These are phyloP conservation scores for Starmerella potacharoeniae DNA, from an alignment of 805 yeast genomes.

Conservation along the genomic window DNA sequence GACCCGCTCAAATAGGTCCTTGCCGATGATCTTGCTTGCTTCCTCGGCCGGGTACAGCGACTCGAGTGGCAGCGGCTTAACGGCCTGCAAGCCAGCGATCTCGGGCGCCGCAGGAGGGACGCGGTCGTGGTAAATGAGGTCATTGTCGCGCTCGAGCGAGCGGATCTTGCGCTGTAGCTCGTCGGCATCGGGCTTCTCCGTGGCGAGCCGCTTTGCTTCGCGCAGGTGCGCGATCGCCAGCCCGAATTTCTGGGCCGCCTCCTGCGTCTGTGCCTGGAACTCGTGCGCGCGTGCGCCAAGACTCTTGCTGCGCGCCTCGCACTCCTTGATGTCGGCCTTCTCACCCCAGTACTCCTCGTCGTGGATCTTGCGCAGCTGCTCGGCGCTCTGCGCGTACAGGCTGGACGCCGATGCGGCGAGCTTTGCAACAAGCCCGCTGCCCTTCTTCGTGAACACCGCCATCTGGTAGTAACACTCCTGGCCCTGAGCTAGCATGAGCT, in stretches of 20 bases:
- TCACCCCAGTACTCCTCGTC: conserved; percentile 33
- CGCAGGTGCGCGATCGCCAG: conserved; percentile 58
- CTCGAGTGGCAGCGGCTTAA: conserved; percentile 43
- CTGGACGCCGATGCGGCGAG: conserved; percentile 53
- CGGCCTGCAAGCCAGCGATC: conserved; percentile 58
- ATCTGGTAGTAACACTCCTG: conserved; percentile 72
- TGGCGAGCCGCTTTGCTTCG: conserved; percentile 31
- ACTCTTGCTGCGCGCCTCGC: conserved; percentile 43
- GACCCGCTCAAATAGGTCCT: conserved; percentile 61
- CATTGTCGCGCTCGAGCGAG: conserved; percentile 66
- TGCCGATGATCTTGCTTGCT: conserved; percentile 33
- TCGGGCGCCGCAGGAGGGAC: conserved; percentile 60
- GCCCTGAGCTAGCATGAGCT: conserved; percentile 71
- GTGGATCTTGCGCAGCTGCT: conserved; percentile 29
- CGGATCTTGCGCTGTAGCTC: conserved; percentile 21
- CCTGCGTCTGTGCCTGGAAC: conserved; percentile 46
- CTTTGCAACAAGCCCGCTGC: conserved; percentile 63
- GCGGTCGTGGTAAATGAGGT: conserved; percentile 71
- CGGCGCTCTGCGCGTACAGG: conserved; percentile 43
- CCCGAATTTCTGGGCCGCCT: conserved; percentile 53
- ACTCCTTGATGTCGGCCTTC: conserved; percentile 40
- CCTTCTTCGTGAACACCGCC: conserved; percentile 36
- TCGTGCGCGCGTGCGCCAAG: conserved; percentile 52
- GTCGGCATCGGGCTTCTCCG: conserved; percentile 20
- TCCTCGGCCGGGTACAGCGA: conserved; percentile 33